phyloP scores from a whole-genome alignment of 2,329 filamentous ascomycete genomes.

The Albifimbria verrucaria region DNA sequence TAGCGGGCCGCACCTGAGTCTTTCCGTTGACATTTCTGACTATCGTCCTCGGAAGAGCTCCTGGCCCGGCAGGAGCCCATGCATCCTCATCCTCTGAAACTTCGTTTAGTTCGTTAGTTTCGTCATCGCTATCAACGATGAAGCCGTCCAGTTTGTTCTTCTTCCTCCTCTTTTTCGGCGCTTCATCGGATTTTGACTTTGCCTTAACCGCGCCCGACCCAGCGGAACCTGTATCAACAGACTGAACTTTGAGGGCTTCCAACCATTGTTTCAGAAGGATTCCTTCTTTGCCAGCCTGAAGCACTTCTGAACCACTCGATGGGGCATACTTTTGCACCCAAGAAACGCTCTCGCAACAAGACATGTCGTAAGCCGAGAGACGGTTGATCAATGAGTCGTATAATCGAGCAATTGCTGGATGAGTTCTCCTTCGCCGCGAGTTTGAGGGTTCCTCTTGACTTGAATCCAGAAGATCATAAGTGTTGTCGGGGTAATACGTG shows the following conservation, averaged over 20 bases:
- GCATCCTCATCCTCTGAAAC: slow-evolving; percentile 59
- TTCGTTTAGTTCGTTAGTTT: slow-evolving; percentile 66
- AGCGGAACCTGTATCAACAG: slow-evolving; percentile 61
- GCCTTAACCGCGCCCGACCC: slow-evolving; percentile 29
- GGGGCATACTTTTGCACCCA: slow-evolving; percentile 91
- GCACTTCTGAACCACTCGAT: slow-evolving; percentile 61
- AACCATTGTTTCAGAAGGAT: slow-evolving; percentile 78
- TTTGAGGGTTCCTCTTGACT: slow-evolving; percentile 33
- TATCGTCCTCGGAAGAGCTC: slow-evolving; percentile 49
- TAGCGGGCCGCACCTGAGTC: slow-evolving; percentile 53
- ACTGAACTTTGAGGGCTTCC: slow-evolving; percentile 67
- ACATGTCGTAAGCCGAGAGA: slow-evolving; percentile 77
- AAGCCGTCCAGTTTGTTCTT: slow-evolving; percentile 78
- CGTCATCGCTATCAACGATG: slow-evolving; percentile 74
- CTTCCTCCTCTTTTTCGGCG: slow-evolving; percentile 60
- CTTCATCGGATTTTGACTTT: slow-evolving; percentile 23
- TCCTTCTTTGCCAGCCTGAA: slow-evolving; percentile 72
- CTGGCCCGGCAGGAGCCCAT: slow-evolving; percentile 33
- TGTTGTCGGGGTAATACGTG: slow-evolving; percentile 15
- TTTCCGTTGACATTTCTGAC: slow-evolving; percentile 43
- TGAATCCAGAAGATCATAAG: slow-evolving; percentile 11
- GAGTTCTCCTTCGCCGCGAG: slow-evolving; percentile 25
- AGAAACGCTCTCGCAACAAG: slow-evolving; percentile 65
- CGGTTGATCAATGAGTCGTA: slow-evolving; percentile 57
- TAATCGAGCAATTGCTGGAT: slow-evolving; percentile 58